A percentile compares a stretch with the other conserved stretches of the same genome.
Evolutionary conservation across 106 monocot species (phyloP).

Genomic region (Dactylorhiza incarnata): DNA sequence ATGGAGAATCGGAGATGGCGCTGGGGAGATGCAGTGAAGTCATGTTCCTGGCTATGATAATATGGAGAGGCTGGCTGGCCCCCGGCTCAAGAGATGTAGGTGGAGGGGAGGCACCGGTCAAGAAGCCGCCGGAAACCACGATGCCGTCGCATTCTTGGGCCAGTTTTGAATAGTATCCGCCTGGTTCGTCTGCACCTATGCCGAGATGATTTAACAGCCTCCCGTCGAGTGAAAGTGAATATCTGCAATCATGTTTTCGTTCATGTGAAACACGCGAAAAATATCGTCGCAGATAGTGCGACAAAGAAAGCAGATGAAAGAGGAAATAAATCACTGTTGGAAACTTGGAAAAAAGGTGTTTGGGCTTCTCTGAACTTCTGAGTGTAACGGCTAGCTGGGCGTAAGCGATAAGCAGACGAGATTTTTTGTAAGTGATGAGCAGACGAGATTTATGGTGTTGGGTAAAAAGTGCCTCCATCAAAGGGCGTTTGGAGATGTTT

Average conservation of each 20-base stretch:
- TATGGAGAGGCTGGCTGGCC: constrained; percentile 59
- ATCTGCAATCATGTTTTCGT: constrained; percentile 30
- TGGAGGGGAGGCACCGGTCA: constrained; percentile 22
- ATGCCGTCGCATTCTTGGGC: constrained; percentile 79
- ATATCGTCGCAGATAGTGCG: too few species aligned
- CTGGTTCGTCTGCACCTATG: constrained; percentile 36
- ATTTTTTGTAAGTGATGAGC: too few species aligned
- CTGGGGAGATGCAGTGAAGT: constrained; percentile 29
- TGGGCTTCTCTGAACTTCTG: too few species aligned
- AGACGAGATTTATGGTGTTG: too few species aligned
- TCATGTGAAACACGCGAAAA: too few species aligned
- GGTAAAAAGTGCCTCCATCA: too few species aligned
- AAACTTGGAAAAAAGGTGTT: too few species aligned
- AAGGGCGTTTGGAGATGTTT: too few species aligned
- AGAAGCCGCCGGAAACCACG: constrained; percentile 39
- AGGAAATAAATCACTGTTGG: too few species aligned
- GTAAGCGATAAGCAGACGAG: too few species aligned
- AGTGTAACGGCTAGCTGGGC: too few species aligned
- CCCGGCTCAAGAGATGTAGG: constrained; percentile 60
- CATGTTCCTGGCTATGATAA: constrained; percentile 36
- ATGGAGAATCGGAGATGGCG: constrained; percentile 12
- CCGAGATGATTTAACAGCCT: constrained; percentile 34
- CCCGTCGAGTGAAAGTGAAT: constrained; percentile 47
- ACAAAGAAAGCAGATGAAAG: too few species aligned
- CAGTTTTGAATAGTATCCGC: constrained; percentile 77